These are phyloP conservation scores for Colletotrichum orchidophilum DNA, from an alignment of 2,329 filamentous ascomycete genomes.

Conservation along the genomic window DNA sequence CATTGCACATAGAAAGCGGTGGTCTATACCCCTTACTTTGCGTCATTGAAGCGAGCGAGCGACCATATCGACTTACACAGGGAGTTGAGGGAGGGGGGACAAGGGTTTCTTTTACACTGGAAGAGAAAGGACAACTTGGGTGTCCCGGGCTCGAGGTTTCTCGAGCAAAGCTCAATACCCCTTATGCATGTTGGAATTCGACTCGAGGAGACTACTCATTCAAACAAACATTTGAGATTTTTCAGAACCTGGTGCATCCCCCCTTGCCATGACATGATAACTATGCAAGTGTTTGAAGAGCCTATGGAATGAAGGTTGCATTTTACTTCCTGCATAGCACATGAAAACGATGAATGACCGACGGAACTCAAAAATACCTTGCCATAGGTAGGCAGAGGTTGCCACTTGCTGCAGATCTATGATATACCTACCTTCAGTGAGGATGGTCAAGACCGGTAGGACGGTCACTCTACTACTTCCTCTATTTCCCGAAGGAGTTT, in stretches of 20 bases:
- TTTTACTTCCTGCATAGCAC: neutral
- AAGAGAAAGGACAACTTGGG: constrained; percentile 2
- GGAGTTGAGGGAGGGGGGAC: constrained; percentile 24
- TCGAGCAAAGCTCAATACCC: constrained; percentile 29
- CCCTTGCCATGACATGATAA: neutral
- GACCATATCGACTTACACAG: constrained; percentile 9
- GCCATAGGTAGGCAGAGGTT: too few species aligned
- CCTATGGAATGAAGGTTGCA: neutral
- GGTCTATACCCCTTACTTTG: constrained; percentile 33
- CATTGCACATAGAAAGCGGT: constrained; percentile 26
- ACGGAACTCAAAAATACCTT: too few species aligned
- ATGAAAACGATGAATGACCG: neutral
- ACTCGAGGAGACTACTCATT: constrained; percentile 14
- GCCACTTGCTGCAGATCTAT: too few species aligned
- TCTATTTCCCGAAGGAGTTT: too few species aligned
- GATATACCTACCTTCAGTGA: too few species aligned
- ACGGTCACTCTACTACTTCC: too few species aligned
- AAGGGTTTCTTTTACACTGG: constrained; percentile 9
- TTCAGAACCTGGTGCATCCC: neutral
- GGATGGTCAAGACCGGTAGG: too few species aligned
- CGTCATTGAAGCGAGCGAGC: constrained; percentile 34
- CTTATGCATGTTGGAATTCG: constrained; percentile 28
- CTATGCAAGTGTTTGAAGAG: neutral
- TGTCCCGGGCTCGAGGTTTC: constrained; percentile 10
- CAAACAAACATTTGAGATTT: constrained; percentile 6